These are phyloP conservation scores for Zea luxurians DNA, from an alignment of 176 grass and related monocot genomes.

Conservation along the genomic window DNA sequence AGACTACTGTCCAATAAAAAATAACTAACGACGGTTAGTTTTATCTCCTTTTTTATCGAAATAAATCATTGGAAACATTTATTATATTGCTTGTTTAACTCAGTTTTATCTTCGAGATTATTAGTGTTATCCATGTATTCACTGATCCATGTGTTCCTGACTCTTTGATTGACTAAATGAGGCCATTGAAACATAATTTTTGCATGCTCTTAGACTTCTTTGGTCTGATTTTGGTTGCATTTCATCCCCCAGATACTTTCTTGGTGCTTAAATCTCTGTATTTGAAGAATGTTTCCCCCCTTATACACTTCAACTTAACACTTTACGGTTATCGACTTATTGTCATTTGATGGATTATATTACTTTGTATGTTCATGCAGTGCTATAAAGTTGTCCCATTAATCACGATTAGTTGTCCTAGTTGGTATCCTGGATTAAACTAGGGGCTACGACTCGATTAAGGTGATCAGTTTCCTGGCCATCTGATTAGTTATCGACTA, in stretches of 20 bases:
- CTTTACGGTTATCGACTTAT: background rate
- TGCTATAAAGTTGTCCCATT: background rate
- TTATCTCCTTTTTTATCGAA: background rate
- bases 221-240: background rate
- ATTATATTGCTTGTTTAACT: conserved; percentile 24
- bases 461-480: background rate
- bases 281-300: background rate
- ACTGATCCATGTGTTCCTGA: conserved; percentile 21
- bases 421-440: background rate
- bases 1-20: conserved; percentile 26
- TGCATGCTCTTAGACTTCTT: background rate
- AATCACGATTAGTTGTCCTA: background rate
- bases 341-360: background rate
- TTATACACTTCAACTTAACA: background rate
- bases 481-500: background rate
- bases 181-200: background rate
- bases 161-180: conserved; percentile 19
- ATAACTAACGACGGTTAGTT: background rate
- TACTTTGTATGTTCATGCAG: background rate
- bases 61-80: background rate
- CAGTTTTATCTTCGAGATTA: background rate
- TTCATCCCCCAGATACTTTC: background rate
- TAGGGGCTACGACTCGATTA: background rate
- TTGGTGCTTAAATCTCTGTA: background rate
- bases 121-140: background rate